Conservation (phyloP, 106 monocot genomes). For the Acorus calamus region DNA sequence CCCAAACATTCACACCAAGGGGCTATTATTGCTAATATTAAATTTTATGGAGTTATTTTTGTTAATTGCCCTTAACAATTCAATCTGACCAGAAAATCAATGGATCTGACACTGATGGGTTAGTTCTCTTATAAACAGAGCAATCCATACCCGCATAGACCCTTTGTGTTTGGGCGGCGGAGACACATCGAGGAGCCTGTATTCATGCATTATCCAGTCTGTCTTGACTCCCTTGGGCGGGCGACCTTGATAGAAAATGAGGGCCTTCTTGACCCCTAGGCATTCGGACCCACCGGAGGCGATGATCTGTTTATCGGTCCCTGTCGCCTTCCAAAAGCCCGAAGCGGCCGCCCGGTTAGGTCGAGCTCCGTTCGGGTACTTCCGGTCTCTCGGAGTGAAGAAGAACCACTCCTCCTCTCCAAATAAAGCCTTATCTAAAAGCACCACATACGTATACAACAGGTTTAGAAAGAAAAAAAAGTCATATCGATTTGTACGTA, state of each 20-base stretch:
- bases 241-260: constrained; percentile 31
- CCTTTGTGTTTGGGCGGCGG: constrained; percentile 6
- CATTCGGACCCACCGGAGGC: constrained; percentile 12
- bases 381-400: constrained; percentile 35
- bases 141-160: constrained; percentile 22
- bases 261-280: constrained; percentile 46
- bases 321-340: constrained; percentile 42
- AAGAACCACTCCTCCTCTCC: constrained; percentile 47
- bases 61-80: too few relatives aligned
- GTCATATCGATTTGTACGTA: too few relatives aligned
- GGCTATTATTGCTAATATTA: too few relatives aligned
- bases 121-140: too few relatives aligned
- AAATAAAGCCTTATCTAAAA: constrained; percentile 29
- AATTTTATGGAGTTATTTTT: too few relatives aligned
- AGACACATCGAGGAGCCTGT: background rate
- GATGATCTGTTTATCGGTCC: constrained; percentile 37
- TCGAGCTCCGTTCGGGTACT: constrained; percentile 30
- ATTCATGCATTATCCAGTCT: background rate
- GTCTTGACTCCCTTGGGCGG: constrained; percentile 32
- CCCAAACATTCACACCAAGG: too few relatives aligned
- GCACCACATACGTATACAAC: too few relatives aligned
- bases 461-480: too few relatives aligned
- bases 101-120: too few relatives aligned
- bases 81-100: too few relatives aligned
- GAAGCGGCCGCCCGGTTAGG: constrained; percentile 29